phyloP scores from a whole-genome alignment of 352 stramenopile genomes.

The Pythium vanterpoolii region DNA sequence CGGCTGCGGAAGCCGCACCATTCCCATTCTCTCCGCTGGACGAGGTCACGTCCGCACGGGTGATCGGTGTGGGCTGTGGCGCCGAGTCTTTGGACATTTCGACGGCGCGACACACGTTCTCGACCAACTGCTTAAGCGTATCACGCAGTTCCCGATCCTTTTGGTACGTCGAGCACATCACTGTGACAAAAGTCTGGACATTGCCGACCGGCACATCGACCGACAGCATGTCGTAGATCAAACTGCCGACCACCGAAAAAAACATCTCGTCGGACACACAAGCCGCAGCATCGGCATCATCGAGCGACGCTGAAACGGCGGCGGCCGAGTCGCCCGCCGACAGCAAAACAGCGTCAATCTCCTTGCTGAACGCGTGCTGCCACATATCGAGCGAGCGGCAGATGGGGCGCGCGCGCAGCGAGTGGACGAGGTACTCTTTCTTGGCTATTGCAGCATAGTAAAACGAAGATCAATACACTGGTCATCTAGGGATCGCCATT shows the following conservation, averaged over 20 bases:
- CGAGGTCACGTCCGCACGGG: neutral
- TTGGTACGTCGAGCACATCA: constrained; percentile 84
- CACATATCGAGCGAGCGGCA: constrained; percentile 81
- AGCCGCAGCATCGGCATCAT: constrained; percentile 1
- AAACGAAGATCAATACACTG: neutral
- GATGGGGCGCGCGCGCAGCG: constrained; percentile 57
- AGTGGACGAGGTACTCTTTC: constrained; percentile 77
- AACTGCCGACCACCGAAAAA: constrained; percentile 76
- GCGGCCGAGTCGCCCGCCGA: constrained; percentile 2
- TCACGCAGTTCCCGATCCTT: constrained; percentile 63
- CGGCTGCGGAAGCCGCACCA: neutral
- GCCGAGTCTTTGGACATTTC: constrained; percentile 76
- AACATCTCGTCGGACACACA: constrained; percentile 67
- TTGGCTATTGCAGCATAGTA: constrained; percentile 35
- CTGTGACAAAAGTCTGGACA: constrained; percentile 70
- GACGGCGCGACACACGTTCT: constrained; percentile 76
- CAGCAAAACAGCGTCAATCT: constrained; percentile 57
- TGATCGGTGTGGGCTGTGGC: constrained; percentile 9
- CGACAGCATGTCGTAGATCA: constrained; percentile 86
- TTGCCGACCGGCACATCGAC: constrained; percentile 72
- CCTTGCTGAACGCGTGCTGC: constrained; percentile 79
- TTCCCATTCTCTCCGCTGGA: neutral
- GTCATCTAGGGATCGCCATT: neutral
- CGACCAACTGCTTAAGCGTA: constrained; percentile 74
- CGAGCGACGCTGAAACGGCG: neutral